phyloP scores from a whole-genome alignment of 208 protist species.

The Angomonas deanei region DNA sequence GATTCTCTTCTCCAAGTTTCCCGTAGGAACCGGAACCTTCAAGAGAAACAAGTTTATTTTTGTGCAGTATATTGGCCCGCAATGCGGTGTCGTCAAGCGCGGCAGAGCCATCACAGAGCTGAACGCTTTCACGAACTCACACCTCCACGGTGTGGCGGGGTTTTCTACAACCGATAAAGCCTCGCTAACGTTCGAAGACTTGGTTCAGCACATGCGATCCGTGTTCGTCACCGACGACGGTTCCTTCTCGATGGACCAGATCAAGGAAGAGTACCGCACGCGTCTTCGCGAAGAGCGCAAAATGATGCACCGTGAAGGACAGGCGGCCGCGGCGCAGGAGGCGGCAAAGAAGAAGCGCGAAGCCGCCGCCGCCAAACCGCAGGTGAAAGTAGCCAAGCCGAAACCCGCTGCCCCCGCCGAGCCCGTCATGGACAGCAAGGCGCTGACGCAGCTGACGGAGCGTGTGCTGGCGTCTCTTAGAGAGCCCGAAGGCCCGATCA shows the following conservation, averaged over 20 bases:
- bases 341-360: conserved; percentile 13
- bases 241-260: conserved; percentile 67
- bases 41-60: conserved; percentile 85
- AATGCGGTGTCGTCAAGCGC: conserved; percentile 72
- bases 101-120: conserved; percentile 65
- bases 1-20: conserved; percentile 74
- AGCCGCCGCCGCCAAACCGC: conserved; percentile 2
- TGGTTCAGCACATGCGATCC: conserved; percentile 59
- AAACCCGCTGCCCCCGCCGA: conserved; percentile 8
- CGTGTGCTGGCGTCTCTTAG: conserved; percentile 52
- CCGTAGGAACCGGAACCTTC: conserved; percentile 78
- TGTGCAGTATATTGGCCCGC: conserved; percentile 66
- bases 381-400: conserved; percentile 13
- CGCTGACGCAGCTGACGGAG: conserved; percentile 20
- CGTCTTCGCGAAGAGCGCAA: conserved; percentile 49
- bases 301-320: conserved; percentile 44
- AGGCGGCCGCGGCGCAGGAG: conserved; percentile 3
- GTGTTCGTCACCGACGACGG: conserved; percentile 77
- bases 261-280: conserved; percentile 61
- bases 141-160: conserved; percentile 48
- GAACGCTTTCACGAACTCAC: conserved; percentile 36
- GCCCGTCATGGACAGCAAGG: conserved; percentile 9
- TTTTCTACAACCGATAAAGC: conserved; percentile 63
- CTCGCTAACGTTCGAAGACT: conserved; percentile 46
- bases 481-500: conserved; percentile 59